Base-by-base conservation (phyloP, 2,329 filamentous ascomycete genomes). In the Colletotrichum somersetense region DNA sequence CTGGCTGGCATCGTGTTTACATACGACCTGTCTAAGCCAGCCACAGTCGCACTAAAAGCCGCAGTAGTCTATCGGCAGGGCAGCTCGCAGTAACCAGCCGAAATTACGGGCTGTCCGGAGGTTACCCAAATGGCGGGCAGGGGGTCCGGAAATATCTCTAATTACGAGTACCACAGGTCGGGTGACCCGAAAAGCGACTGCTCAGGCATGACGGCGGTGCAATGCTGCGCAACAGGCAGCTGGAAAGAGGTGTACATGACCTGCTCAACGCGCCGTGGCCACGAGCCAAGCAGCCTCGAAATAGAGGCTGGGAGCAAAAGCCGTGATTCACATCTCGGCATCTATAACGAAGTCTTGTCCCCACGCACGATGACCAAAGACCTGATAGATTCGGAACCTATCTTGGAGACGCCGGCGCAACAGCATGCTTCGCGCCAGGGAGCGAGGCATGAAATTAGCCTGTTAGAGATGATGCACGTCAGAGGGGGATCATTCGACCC, bases 381-480 rank as follows among this genome's bases (percentile, higher is more conserved):
- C 20, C 18, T 16, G 14, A 10, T 10, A 23, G 5, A 3, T 38
- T 56, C 12, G 33, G 18, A 50, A 38, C 30, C 14, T 18, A 23
- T 52, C 35, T 58, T 35, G 30, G 33, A 52, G 53, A 38, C 20
- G 46, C 20, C n/a, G 62, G 33, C 58, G 58, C 65, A 69, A 63
- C 52, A 53, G 20, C 61, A 56, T 69, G 44, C 59, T 69, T 50
- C 46, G 30, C 14, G 23, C 30, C 66, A 59, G 48, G 46, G 35
- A 70, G 46, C 18, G 35, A 72, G 58, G 65, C 58, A 68, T 53
- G 42, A 44, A 26, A 46, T 38, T 59, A 69, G 69, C 53, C 59
- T 55, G 53, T 70, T 35, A 59, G 59, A 70, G 59, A 69, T 44
- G 40, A 42, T 65, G 70, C 70, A 70, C 70, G 59, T 72, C 66